Base-by-base conservation (phyloP, 192 early-diverging fungal genomes). In the Neocallimastix lanati region DNA sequence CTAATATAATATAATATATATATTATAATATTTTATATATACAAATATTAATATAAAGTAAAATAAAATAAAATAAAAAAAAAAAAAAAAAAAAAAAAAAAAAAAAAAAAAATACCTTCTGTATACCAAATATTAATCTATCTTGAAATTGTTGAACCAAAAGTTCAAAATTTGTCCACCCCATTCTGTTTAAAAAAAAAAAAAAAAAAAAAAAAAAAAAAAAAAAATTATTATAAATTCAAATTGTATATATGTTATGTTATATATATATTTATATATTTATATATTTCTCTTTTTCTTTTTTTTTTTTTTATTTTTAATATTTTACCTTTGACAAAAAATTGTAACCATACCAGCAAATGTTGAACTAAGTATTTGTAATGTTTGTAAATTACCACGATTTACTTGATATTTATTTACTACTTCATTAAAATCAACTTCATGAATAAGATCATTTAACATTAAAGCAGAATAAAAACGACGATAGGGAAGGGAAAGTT, bases 261-360 rank as follows among this genome's bases (percentile, higher is more conserved):
- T n/a, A n/a, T n/a, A n/a, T n/a, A n/a, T n/a, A n/a, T n/a, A n/a
- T n/a, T n/a, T n/a, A n/a, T n/a, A n/a, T n/a, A n/a, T n/a, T n/a
- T n/a, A n/a, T n/a, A n/a, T n/a, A n/a, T n/a, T n/a, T n/a, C n/a
- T n/a, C 13, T 78, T 78, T 33, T 28, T 78, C 12, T 33, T 28
- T 28, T 28, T 38, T n/a, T 28, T n/a, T 28, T 11, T n/a, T 33
- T 11, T 27, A 15, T 30, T 21, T 33, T 21, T 36, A 4, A 4
- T 2, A 14, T 4, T 30, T 77, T 36, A 29, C 78, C 77, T 76
- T 77, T 87, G 78, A 76, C 85, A 85, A 80, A 85, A 85, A 28
- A 87, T 85, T 30, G 81, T 85, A 28, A 85, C 85, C 85, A 87
- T 86, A n/a, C 85, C 85, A 28, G 85, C 82, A 83, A 85, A 85